A percentile compares a stretch with the other conserved stretches of the same genome.
phyloP scores from a whole-genome alignment of 176 grass and related monocot species.

The Raddia guianensis region DNA sequence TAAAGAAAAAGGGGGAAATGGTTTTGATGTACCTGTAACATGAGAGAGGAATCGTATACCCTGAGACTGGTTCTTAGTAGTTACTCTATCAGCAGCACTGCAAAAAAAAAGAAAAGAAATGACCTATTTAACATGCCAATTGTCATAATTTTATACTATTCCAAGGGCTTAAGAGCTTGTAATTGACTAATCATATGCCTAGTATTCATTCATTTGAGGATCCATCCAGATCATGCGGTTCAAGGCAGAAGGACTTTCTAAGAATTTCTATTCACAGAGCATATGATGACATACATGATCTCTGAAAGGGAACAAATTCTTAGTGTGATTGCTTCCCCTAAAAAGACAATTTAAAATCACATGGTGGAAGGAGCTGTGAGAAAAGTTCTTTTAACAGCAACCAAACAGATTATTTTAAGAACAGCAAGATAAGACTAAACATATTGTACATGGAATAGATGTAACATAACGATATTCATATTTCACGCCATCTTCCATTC shows the following conservation, averaged over 20 bases:
- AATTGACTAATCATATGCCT: neutral
- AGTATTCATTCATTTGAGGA: conserved; percentile 2
- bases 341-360: neutral
- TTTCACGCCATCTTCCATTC: neutral
- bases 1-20: neutral
- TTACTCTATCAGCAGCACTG: conserved; percentile 91
- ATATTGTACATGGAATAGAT: neutral
- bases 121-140: neutral
- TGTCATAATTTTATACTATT: neutral
- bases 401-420: neutral
- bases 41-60: conserved; percentile 94
- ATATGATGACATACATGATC: neutral
- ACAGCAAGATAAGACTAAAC: neutral
- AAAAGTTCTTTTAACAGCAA: too few species aligned
- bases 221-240: neutral
- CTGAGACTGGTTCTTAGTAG: conserved; percentile 80
- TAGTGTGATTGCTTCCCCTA: neutral
- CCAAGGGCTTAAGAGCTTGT: conserved; percentile 1
- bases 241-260: neutral
- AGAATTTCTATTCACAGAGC: neutral
- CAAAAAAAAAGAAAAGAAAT: neutral
- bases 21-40: conserved; percentile 67
- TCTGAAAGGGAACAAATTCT: neutral
- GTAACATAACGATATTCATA: neutral
- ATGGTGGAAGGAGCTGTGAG: neutral